These are phyloP conservation scores for Excoecaria agallocha DNA, from an alignment of 345 rosid species.

Conservation along the genomic window DNA sequence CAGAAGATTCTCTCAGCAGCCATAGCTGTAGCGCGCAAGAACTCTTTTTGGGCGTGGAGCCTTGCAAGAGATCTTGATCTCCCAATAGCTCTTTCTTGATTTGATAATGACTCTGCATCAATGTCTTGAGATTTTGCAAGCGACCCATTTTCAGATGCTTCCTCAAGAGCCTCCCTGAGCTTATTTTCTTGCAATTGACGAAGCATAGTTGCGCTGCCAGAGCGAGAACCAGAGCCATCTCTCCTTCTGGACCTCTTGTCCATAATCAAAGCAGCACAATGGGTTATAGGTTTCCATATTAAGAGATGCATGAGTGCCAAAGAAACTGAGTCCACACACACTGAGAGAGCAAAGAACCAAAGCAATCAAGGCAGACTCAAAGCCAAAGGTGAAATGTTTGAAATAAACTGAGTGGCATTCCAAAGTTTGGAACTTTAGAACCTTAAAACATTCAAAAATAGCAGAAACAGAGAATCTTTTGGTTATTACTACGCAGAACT, in stretches of 20 bases:
- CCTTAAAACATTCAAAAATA: slow-evolving; percentile 40
- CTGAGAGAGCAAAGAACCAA: slow-evolving; percentile 1
- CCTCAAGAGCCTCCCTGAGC: slow-evolving; percentile 83
- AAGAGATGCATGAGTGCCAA: slow-evolving; percentile 67
- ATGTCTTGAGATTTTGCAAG: slow-evolving; percentile 67
- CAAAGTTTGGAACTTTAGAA: slow-evolving; percentile 27
- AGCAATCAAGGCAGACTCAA: slow-evolving; percentile 17
- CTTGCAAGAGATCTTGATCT: slow-evolving; percentile 84
- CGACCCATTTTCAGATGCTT: slow-evolving; percentile 83
- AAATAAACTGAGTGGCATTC: slow-evolving; percentile 15
- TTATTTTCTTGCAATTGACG: slow-evolving; percentile 72
- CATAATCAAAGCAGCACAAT: slow-evolving; percentile 69
- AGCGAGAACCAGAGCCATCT: slow-evolving; percentile 41
- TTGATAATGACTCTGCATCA: slow-evolving; percentile 39
- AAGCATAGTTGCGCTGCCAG: slow-evolving; percentile 50
- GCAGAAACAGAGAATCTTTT: slow-evolving; percentile 23
- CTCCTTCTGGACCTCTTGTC: slow-evolving; percentile 65
- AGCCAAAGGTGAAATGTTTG: slow-evolving; percentile 24
- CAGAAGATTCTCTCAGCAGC: slow-evolving; percentile 56
- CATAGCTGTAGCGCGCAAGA: slow-evolving; percentile 68
- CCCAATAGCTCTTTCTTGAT: slow-evolving; percentile 50
- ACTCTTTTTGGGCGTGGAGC: slow-evolving; percentile 75
- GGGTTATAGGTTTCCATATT: slow-evolving; percentile 78
- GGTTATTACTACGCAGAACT: slow-evolving; percentile 20
- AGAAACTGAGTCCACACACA: not conserved